Conservation (phyloP, 2,329 filamentous ascomycete species). For the Capronia epimyces region DNA sequence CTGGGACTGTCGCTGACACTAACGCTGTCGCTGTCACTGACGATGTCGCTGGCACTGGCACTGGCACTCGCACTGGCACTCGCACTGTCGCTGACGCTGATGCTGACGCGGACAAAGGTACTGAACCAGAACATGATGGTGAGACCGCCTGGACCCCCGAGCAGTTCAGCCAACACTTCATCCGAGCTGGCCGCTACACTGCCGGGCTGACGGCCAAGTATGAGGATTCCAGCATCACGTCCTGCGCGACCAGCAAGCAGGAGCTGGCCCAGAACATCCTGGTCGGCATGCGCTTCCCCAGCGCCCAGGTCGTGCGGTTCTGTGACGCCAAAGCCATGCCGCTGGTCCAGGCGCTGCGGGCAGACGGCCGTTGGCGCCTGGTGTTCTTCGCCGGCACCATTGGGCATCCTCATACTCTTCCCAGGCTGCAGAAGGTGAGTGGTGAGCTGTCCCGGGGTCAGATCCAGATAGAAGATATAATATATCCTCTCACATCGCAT, state of each 20-base stretch:
- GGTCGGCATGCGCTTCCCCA: slow-evolving; percentile 49
- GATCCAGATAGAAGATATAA: no score
- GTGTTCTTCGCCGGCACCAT: slow-evolving; percentile 48
- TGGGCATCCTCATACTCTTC: slow-evolving; percentile 24
- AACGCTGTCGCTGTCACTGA: no score
- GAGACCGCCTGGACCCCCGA: slow-evolving; percentile 37
- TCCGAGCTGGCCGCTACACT: slow-evolving; percentile 54
- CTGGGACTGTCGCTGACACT: no score
- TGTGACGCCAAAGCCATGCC: slow-evolving; percentile 56
- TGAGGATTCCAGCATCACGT: slow-evolving; percentile 46
- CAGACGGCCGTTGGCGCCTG: slow-evolving; percentile 50
- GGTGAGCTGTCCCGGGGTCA: no score
- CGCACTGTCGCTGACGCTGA: no score
- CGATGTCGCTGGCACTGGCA: no score
- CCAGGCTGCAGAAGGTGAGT: slow-evolving; percentile 39
- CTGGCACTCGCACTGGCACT: no score
- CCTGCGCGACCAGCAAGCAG: slow-evolving; percentile 32
- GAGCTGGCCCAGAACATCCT: slow-evolving; percentile 36
- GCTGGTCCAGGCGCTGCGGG: slow-evolving; percentile 45
- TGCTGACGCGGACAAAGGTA: no score
- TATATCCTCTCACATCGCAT: no score
- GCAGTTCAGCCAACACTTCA: slow-evolving; percentile 54
- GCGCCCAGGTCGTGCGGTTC: slow-evolving; percentile 54
- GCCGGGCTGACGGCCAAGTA: slow-evolving; percentile 57
- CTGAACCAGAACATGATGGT: no score